Evolutionary conservation across 441 rosid species (phyloP), one percentile per base, ranked within the genome.

Genomic region (Gossypium schwendimanii): DNA sequence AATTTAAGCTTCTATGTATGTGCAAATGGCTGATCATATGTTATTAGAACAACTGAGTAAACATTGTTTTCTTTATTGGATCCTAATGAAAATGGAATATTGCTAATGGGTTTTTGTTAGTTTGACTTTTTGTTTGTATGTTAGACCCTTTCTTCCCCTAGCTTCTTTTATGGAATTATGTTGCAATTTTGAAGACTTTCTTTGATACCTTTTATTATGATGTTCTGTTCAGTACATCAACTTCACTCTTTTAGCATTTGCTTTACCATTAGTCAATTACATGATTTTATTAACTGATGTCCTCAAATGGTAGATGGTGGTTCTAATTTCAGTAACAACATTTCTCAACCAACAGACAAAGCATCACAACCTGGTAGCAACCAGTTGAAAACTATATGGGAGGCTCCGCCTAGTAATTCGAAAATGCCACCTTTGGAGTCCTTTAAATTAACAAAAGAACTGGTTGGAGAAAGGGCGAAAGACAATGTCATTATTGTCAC

Each of bases 401-500:
- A 84, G 80, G 80, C 83, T 81, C 96, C 98, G 28, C 83, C 85
- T 18, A 69, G 53, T 5, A 83, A 76, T 75, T 82, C 89, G 39
- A 87, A 89, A 84, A 86, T 96, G 93, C 99, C 98, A 65, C 84
- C 98, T 49, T 68, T 90, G 62, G 81, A 86, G 79, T 67, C 84
- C 61, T 96, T 96, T 81, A 86, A 69, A 26, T 83, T 96, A 79
- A 91, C 91, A 3, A 90, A 93, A 78, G 79, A 88, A 72, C 71
- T 96, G 79, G 88, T 96, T 63, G 85, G 81, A 78, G 80, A 86
- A 76, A 86, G 98, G 82, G 97, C 79, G 33, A 80, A 87, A 78
- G 91, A 91, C 70, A 87, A 95, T 81, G 89, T 91, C 17, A 77
- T 93, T 36, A 84, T 95, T 79, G 93, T 95, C 73, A 93, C 99